Conservation (phyloP, 139 green algal species). For the Picochlorum sp. region DNA sequence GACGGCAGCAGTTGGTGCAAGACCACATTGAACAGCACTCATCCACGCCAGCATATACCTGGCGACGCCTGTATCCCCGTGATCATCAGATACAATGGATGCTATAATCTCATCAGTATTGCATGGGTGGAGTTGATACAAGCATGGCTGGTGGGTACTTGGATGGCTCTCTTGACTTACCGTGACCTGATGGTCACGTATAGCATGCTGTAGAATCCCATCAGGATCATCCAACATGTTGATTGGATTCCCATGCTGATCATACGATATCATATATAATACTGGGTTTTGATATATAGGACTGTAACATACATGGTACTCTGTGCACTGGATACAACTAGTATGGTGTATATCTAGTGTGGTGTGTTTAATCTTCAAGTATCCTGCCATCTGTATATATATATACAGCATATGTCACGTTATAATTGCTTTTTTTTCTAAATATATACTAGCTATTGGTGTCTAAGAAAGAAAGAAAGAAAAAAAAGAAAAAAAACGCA, state of each 20-base stretch:
- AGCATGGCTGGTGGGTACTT: conserved; percentile 12
- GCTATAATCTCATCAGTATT: conserved; percentile 25
- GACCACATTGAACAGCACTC: conserved; percentile 8
- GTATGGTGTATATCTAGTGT: too few species aligned
- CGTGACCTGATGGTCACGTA: not conserved
- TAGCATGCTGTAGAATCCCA: not conserved
- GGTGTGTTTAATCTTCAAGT: too few species aligned
- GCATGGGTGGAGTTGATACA: conserved; percentile 35
- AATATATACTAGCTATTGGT: too few species aligned
- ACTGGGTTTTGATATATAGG: conserved; percentile 34
- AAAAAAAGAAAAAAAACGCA: too few species aligned
- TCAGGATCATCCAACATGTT: not conserved
- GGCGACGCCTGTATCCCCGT: not conserved
- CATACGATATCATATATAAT: conserved; percentile 19
- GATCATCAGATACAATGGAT: not conserved
- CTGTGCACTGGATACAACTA: not conserved
- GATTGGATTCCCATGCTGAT: not conserved
- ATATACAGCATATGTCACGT: too few species aligned
- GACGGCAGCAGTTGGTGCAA: too few species aligned
- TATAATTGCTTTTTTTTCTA: too few species aligned
- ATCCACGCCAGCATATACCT: conserved; percentile 36
- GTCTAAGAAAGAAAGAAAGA: too few species aligned
- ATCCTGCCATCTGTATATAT: too few species aligned
- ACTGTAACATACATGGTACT: conserved; percentile 31
- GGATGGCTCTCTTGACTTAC: conserved; percentile 25